Base-by-base conservation (phyloP, 192 early-diverging fungal species). In the Coemansia sp. region DNA sequence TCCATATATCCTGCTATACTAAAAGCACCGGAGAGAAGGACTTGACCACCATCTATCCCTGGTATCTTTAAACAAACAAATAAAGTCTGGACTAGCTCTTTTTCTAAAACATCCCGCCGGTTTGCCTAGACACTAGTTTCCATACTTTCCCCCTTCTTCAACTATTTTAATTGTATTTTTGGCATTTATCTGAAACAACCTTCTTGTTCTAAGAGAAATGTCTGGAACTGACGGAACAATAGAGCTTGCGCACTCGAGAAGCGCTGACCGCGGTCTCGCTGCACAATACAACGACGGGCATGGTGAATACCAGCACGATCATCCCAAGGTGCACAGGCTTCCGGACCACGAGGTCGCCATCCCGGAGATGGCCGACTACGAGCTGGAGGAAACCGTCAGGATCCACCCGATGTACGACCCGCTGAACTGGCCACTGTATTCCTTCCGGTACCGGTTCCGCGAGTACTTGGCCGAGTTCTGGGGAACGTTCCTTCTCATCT, bases 401-500 rank as follows among this genome's bases (percentile, higher is more conserved):
- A 29, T 57, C 29, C 76, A 79, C 31, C 64, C 77, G 36, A 55
- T 64, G 29, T 74, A 67, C 44, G 77, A 80, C 30, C 77, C 77
- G n/a, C 50, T 62, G 40, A 80, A 80, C 65, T 80, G 77, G 80
- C 74, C 80, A 15, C 13, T 61, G 23, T 59, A 52, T 9, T 36
- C 56, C 56, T 54, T 77, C 40, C 74, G 74, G 38, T 68, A 72
- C 60, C 28, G 37, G 42, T 75, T 61, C 55, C 81, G 85, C 36
- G 85, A 90, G 60, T 85, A 84, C 33, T 67, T 90, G 29, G 89
- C 89, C 44, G 90, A 92, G 83, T 89, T 89, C 66, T 81, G 89
- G 55, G 88, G 88, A 45, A 92, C 90, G 4, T 84, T 84, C 59
- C 67, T 88, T 29, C 72, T 92, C 50, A 78, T 88, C 14, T 50